Conservation (phyloP, 495 filamentous ascomycete genomes). For the Glarea lozoyensis region DNA sequence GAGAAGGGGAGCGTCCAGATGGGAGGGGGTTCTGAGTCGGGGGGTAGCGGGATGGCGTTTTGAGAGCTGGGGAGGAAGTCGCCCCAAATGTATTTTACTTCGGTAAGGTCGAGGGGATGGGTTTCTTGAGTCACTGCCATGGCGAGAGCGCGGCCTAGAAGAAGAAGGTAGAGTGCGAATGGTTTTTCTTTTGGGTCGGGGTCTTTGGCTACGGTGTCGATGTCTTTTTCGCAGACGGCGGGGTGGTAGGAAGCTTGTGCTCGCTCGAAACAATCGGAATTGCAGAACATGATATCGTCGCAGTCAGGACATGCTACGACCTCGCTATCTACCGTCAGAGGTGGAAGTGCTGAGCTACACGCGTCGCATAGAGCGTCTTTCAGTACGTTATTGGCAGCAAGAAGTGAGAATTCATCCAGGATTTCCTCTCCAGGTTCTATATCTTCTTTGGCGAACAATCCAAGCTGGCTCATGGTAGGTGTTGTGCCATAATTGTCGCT, state of each 20-base stretch:
- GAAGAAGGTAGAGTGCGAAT: conserved; percentile 69
- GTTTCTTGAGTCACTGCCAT: conserved; percentile 74
- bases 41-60: conserved; percentile 40
- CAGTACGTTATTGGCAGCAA: conserved; percentile 74
- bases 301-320: conserved; percentile 64
- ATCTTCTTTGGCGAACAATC: conserved; percentile 78
- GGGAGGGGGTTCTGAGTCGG: conserved; percentile 42
- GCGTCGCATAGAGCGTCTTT: conserved; percentile 79
- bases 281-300: conserved; percentile 82
- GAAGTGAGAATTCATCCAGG: conserved; percentile 65
- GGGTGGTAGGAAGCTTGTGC: conserved; percentile 77
- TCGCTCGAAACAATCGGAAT: conserved; percentile 54
- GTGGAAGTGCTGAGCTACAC: conserved; percentile 67
- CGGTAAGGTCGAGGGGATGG: conserved; percentile 74
- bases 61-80: conserved; percentile 42
- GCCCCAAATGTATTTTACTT: conserved; percentile 95
- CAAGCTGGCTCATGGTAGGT: conserved; percentile 64
- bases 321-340: conserved; percentile 33
- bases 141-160: conserved; percentile 71
- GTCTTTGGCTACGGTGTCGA: conserved; percentile 74
- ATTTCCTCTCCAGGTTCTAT: conserved; percentile 70
- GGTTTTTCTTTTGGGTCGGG: conserved; percentile 61
- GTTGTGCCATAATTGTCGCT: conserved; percentile 34
- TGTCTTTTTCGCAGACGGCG: conserved; percentile 74
- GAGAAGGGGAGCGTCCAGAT: conserved; percentile 75